Percentiles rank a stretch among this genome's conserved stretches.
These are phyloP conservation scores for Phialophora expanda DNA, from an alignment of 2,329 filamentous ascomycete species.

Conservation along the genomic window DNA sequence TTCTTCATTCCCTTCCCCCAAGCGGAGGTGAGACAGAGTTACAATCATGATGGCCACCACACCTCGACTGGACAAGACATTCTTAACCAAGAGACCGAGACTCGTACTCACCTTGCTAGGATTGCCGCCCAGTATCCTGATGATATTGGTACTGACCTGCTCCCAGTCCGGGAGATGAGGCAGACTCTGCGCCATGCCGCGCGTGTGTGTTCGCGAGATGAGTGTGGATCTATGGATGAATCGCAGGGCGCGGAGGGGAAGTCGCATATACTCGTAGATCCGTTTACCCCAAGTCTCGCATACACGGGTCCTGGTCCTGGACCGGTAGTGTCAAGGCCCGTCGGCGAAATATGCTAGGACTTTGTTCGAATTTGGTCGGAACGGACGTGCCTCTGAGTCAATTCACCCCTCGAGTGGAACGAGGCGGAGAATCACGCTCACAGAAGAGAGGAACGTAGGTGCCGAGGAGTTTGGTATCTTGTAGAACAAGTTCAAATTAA, in stretches of 20 bases:
- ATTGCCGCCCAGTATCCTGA: slow-evolving; percentile 88
- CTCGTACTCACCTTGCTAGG: slow-evolving; percentile 70
- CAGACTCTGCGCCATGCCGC: slow-evolving; percentile 65
- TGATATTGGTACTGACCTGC: slow-evolving; percentile 75
- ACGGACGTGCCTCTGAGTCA: background rate
- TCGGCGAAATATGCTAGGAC: background rate
- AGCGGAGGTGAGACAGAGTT: background rate
- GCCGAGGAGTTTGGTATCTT: background rate
- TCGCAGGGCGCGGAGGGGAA: background rate
- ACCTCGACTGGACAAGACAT: background rate
- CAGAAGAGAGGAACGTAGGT: background rate
- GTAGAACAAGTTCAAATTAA: too few species aligned
- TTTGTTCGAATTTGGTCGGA: background rate
- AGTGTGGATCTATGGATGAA: slow-evolving; percentile 2
- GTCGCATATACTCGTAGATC: background rate
- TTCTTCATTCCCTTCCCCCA: background rate
- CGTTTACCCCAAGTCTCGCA: background rate
- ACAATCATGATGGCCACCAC: background rate
- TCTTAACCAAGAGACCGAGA: slow-evolving; percentile 1
- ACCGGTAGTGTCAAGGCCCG: background rate
- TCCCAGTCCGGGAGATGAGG: slow-evolving; percentile 73
- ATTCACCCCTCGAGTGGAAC: background rate
- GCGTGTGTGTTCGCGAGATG: slow-evolving; percentile 1
- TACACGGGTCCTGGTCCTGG: background rate
- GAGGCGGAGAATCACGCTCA: background rate